phyloP scores from a whole-genome alignment of 345 rosid genomes.

The Dipteronia dyeriana region DNA sequence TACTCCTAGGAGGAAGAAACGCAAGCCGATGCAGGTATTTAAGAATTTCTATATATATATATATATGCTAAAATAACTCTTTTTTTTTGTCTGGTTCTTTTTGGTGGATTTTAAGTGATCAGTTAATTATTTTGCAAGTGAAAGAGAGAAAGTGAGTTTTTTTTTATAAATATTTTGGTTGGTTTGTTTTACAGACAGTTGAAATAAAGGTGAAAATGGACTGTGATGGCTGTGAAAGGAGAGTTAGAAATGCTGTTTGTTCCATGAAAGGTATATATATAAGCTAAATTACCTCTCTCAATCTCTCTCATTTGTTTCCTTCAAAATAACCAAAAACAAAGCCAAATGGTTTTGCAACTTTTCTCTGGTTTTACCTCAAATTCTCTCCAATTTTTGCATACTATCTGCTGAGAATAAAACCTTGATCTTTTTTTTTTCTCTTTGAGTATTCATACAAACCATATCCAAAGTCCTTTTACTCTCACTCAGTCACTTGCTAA shows the following conservation, averaged over 20 bases:
- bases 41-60: background rate
- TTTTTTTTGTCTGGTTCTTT: background rate
- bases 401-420: background rate
- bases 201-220: conserved; percentile 67
- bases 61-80: background rate
- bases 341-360: background rate
- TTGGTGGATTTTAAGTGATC: background rate
- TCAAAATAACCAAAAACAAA: background rate
- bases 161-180: background rate
- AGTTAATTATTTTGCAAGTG: background rate
- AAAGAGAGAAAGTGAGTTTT: background rate
- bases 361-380: background rate
- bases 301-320: background rate
- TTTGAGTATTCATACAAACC: no score
- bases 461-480: no score
- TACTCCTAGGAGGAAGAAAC: conserved; percentile 38
- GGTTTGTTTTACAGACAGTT: conserved; percentile 38
- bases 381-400: background rate
- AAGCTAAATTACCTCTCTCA: background rate
- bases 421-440: no score
- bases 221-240: conserved; percentile 61
- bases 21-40: conserved; percentile 52
- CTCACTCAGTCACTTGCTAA: no score
- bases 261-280: conserved; percentile 39
- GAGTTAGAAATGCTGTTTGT: conserved; percentile 42